phyloP scores from a whole-genome alignment of 2,329 filamentous ascomycete species.

The Cytospora paraplurivora region DNA sequence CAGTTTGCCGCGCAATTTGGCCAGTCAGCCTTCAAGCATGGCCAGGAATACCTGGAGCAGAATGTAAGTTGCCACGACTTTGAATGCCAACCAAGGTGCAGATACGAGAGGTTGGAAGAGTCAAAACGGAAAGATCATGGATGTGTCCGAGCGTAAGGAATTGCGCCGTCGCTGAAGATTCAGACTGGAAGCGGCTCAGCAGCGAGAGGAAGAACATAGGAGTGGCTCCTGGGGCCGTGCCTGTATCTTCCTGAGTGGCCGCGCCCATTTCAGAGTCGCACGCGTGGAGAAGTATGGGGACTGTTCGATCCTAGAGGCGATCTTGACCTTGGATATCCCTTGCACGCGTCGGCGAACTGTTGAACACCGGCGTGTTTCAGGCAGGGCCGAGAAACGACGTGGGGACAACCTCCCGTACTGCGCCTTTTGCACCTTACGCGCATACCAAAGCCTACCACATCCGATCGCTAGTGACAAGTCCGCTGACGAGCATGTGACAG shows the following conservation, averaged over 20 bases:
- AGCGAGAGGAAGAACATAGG: too few species aligned
- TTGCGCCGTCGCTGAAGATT: not conserved
- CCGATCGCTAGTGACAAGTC: not conserved
- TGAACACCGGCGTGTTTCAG: not conserved
- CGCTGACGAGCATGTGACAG: slow-evolving; percentile 36
- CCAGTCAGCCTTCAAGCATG: slow-evolving; percentile 86
- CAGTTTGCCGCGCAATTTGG: slow-evolving; percentile 95
- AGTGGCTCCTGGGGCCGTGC: too few species aligned
- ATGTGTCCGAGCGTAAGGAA: not conserved
- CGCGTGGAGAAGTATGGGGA: too few species aligned
- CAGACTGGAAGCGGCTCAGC: too few species aligned
- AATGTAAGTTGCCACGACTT: slow-evolving; percentile 63
- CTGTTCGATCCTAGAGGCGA: too few species aligned
- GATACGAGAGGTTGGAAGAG: not conserved
- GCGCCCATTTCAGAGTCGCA: too few species aligned
- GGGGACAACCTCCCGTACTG: not conserved
- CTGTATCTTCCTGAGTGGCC: too few species aligned
- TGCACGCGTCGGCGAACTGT: not conserved
- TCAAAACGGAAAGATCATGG: not conserved
- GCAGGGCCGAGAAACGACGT: not conserved
- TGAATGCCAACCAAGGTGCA: not conserved
- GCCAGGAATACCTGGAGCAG: slow-evolving; percentile 92
- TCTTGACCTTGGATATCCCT: too few species aligned
- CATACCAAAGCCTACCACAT: not conserved
- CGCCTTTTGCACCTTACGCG: not conserved